Base-by-base conservation (phyloP, 768 basidiomycete species). In the Serendipita sp. region DNA sequence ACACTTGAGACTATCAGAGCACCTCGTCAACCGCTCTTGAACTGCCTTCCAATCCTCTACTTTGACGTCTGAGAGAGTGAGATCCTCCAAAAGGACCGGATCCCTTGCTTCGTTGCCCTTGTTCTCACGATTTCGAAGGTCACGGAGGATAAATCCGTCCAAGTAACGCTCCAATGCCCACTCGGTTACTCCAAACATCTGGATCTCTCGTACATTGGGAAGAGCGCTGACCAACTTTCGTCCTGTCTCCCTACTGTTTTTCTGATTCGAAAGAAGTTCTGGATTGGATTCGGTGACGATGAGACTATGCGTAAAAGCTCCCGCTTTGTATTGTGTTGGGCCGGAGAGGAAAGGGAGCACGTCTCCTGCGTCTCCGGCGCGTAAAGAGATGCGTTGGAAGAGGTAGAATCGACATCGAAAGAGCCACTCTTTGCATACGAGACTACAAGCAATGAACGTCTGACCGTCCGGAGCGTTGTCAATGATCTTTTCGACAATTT, bases 401-500 rank as follows among this genome's bases (percentile, higher is more conserved):
- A 60, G 24, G 2, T 60, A 60, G 35, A 32, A 60, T n/a, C 56
- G 56, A 60, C 56, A 60, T 37, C 56, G 24, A 35, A n/a, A 30
- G 56, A 60, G 56, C 56, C 56, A 60, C 16, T 30, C 56, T 24
- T 37, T 24, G 56, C 56, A 60, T 24, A 60, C 56, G 28, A 60
- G 35, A n/a, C 56, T 60, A n/a, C 56, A 60, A 24, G 56, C 24
- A 2, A 60, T 8, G n/a, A 60, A 60, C 16, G 56, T 60, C 24
- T 24, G 56, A 10, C 56, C 56, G 34, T 60, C 56, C 24, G 56
- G 56, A n/a, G 28, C 56, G 34, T 60, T 30, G 56, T 60, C 56
- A 10, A 60, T 60, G 56, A 60, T 60, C 8, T n/a, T n/a, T 60
- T 60, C 56, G 56, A 60, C 28, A n/a, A 60, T 37, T 37, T 60